Conservation (phyloP, 345 rosid species). For the Lenwebbia sp. region DNA sequence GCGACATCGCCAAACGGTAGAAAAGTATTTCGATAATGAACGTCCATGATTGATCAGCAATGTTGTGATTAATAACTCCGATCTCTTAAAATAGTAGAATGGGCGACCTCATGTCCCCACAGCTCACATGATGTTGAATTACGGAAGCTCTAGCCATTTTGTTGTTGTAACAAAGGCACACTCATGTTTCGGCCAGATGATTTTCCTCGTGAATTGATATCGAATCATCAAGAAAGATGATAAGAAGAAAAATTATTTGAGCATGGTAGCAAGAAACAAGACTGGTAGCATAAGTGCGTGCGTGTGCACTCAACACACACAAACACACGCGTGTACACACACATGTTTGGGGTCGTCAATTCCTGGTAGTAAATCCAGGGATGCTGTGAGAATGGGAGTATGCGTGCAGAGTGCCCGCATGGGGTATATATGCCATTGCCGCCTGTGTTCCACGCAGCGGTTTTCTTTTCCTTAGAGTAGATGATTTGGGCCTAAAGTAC, state of each 20-base stretch:
- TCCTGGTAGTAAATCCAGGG: neutral
- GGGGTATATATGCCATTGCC: neutral
- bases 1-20: too few species aligned
- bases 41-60: too few species aligned
- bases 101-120: too few species aligned
- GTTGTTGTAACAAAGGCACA: neutral
- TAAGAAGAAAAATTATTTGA: neutral
- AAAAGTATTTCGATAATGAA: too few species aligned
- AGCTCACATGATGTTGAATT: too few species aligned
- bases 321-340: neutral
- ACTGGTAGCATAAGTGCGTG: neutral
- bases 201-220: neutral
- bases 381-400: neutral
- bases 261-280: neutral
- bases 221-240: neutral
- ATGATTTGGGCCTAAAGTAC: neutral
- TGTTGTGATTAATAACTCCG: too few species aligned
- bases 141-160: neutral
- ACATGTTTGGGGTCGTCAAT: neutral
- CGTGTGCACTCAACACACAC: neutral
- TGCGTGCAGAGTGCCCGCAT: accelerated
- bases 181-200: neutral
- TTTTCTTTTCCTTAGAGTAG: neutral
- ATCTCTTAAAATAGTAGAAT: too few species aligned
- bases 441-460: neutral